Evolutionary conservation across 208 protist genomes (phyloP).

Genomic region (Wallacemonas sp.): DNA sequence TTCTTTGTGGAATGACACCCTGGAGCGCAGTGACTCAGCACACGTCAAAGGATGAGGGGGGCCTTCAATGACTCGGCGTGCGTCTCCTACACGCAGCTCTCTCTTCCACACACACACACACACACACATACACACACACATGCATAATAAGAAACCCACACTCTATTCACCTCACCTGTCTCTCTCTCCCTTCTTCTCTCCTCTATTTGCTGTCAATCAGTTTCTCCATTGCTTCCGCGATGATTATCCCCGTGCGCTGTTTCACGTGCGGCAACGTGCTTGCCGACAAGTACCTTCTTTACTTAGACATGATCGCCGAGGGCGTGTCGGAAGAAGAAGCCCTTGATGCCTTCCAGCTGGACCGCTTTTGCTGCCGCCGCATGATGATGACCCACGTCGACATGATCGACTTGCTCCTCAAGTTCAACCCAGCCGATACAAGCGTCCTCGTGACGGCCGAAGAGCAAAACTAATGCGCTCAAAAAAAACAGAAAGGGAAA

Average conservation of each 20-base stretch:
- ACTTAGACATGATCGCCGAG: slow-evolving; percentile 91
- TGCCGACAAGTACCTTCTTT: slow-evolving; percentile 98
- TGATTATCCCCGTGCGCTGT: slow-evolving; percentile 99
- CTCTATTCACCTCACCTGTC: no score
- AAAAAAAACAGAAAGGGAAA: slow-evolving; percentile 1
- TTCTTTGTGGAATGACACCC: no score
- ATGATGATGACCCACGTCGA: slow-evolving; percentile 99
- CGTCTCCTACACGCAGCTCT: no score
- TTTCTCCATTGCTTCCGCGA: slow-evolving; percentile 30
- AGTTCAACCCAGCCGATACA: slow-evolving; percentile 90
- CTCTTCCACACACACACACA: no score
- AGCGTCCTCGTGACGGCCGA: slow-evolving; percentile 42
- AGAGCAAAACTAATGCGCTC: not conserved
- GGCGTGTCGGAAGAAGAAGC: slow-evolving; percentile 96
- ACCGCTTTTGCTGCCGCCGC: slow-evolving; percentile 99
- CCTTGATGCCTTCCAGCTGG: slow-evolving; percentile 95
- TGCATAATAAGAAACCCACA: no score
- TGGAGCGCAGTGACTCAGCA: no score
- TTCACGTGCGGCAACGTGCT: slow-evolving; percentile 99
- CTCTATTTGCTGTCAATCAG: slow-evolving; percentile 14
- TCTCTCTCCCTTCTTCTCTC: slow-evolving; percentile 3
- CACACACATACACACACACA: no score
- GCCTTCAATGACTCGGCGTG: no score
- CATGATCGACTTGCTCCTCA: slow-evolving; percentile 98
- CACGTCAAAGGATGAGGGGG: no score